phyloP scores from a whole-genome alignment of 2,329 filamentous ascomycete genomes.

The Podosphaera xanthii region DNA sequence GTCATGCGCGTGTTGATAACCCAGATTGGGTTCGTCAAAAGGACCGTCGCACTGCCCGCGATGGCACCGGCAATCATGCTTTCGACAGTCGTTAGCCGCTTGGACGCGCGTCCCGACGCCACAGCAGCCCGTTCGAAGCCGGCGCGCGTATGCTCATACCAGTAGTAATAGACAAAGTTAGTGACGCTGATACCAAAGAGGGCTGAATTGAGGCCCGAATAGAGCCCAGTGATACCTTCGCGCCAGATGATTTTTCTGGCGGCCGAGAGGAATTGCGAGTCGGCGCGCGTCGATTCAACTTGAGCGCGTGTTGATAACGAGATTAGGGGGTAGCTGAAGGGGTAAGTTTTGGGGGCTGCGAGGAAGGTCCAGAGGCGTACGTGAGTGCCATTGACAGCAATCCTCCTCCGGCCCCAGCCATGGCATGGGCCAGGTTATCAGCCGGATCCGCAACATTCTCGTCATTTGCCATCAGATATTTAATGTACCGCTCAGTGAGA shows the following conservation, averaged over 20 bases:
- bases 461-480: not conserved
- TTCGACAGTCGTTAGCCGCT: slow-evolving; percentile 75
- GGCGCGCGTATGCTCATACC: slow-evolving; percentile 91
- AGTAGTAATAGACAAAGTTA: slow-evolving; percentile 99
- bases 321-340: slow-evolving; percentile 67
- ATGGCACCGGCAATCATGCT: slow-evolving; percentile 88
- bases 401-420: slow-evolving; percentile 80
- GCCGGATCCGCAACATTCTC: slow-evolving; percentile 32
- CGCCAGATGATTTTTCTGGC: slow-evolving; percentile 72
- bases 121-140: slow-evolving; percentile 63
- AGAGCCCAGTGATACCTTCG: slow-evolving; percentile 73
- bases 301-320: slow-evolving; percentile 93
- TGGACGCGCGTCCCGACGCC: slow-evolving; percentile 47
- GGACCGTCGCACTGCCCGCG: slow-evolving; percentile 78
- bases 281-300: slow-evolving; percentile 84
- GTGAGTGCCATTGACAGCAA: slow-evolving; percentile 91
- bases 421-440: slow-evolving; percentile 89
- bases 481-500: too few species aligned
- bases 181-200: slow-evolving; percentile 95
- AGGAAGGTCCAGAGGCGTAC: slow-evolving; percentile 24
- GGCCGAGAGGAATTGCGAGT: slow-evolving; percentile 64
- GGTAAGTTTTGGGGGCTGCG: slow-evolving; percentile 2
- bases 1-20: slow-evolving; percentile 98
- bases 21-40: slow-evolving; percentile 98
- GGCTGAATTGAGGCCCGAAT: slow-evolving; percentile 79